These are phyloP conservation scores for Pleurotus giganteus DNA, from an alignment of 768 basidiomycete genomes.

Conservation along the genomic window DNA sequence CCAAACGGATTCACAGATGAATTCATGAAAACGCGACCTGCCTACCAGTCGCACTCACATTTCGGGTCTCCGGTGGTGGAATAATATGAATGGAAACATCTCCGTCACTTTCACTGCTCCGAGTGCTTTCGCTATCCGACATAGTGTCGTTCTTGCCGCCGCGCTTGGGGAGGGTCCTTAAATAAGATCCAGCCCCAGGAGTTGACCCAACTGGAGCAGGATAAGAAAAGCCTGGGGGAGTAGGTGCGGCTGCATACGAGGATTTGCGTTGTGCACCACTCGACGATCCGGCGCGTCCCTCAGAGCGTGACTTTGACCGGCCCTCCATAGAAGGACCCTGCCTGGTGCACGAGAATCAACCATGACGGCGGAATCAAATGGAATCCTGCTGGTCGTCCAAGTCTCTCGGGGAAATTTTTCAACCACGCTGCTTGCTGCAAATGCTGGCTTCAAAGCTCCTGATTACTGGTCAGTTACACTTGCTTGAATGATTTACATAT, in stretches of 20 bases:
- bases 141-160: neutral
- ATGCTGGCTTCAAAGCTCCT: neutral
- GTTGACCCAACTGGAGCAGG: conserved; percentile 1
- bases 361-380: neutral
- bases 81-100: neutral
- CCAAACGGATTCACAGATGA: too few relatives aligned
- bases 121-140: neutral
- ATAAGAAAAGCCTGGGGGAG: conserved; percentile 7
- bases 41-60: neutral
- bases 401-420: neutral
- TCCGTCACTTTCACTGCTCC: neutral
- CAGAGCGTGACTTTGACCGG: neutral
- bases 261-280: neutral
- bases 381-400: neutral
- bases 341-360: too few relatives aligned
- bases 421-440: neutral
- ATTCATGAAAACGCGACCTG: neutral
- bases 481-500: too few relatives aligned
- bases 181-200: neutral
- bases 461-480: too few relatives aligned
- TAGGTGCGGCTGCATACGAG: neutral
- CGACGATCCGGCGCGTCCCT: neutral
- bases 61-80: neutral
- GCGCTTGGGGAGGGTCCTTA: neutral
- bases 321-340: neutral